These are phyloP conservation scores for Paracamarosporium sp. DNA, from an alignment of 2,329 filamentous ascomycete genomes.

Conservation along the genomic window DNA sequence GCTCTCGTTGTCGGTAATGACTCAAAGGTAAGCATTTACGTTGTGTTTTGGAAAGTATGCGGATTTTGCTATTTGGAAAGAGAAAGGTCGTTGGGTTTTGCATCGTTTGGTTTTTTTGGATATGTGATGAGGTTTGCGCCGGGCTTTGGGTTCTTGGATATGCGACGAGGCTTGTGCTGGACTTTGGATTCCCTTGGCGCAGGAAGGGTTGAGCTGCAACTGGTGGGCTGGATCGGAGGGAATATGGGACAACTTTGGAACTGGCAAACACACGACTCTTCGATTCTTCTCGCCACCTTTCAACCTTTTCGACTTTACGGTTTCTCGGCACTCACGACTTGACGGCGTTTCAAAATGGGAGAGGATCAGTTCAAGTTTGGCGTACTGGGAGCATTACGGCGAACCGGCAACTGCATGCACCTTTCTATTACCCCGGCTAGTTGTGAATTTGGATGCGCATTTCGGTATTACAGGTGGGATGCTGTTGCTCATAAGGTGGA, in stretches of 20 bases:
- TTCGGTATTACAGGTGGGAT: not conserved
- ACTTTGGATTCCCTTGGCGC: not conserved
- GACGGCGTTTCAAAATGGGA: conserved; percentile 11
- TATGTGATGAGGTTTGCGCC: not conserved
- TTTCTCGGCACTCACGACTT: conserved; percentile 7
- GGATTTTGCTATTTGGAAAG: not conserved
- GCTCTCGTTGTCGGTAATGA: conserved; percentile 67
- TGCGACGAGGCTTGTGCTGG: not conserved
- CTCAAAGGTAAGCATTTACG: conserved; percentile 21
- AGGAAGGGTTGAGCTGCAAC: not conserved
- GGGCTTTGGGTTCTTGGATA: not conserved
- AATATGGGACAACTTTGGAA: not conserved
- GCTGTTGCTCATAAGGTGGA: not conserved
- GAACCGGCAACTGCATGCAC: not conserved
- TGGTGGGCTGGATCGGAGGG: not conserved
- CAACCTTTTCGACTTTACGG: conserved; percentile 1
- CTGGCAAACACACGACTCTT: not conserved
- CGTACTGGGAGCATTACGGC: conserved; percentile 8
- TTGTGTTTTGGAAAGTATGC: not conserved
- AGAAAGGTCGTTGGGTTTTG: not conserved
- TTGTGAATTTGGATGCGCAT: not conserved
- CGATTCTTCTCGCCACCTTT: not conserved
- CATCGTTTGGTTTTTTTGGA: not conserved
- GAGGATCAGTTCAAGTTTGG: not conserved
- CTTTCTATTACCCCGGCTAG: not conserved